Base-by-base conservation (phyloP, 495 filamentous ascomycete species). In the Staphylotrichum tortipilum region DNA sequence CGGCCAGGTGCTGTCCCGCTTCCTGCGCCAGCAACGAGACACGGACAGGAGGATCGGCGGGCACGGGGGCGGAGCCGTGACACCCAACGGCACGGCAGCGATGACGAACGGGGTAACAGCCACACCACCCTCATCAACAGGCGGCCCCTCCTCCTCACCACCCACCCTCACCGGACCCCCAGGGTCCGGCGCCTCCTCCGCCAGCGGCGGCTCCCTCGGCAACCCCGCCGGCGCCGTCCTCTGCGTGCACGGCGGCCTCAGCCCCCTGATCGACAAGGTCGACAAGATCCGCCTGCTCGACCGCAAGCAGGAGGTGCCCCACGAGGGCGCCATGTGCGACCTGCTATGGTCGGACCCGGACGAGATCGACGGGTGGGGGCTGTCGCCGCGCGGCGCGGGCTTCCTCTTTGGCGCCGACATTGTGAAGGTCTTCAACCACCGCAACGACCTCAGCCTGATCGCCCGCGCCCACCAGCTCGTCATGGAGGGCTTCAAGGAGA, bases 401-500 rank as follows among this genome's bases (percentile, higher is more conserved):
- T 98, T 96, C 73, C 77, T 98, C 22, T 98, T 98, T 55, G 92
- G 92, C 49, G 85, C 85, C 14, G 89, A 98, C 65, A 96, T 97
- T 50, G 92, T 97, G 50, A 95, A 91, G 61, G 77, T 80, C 48
- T 98, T 98, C 72, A 98, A 97, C 64, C 83, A 95, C 65, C 75
- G 78, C 15, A 98, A 98, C 64, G 88, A 94, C 62, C 76, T 98
- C 8, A 86, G 82, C 4, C 74, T 98, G 34, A 90, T 98, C 41
- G 92, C 92, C 41, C 81, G 92, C 47, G 92, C 92, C 15, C 92
- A 98, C 63, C 92, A 98, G 68, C 80, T 98, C 21, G 92, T 98
- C 29, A 98, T 97, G 92, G 92, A 98, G 65, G 92, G 92, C 8
- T 97, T 95, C 68, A 97, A 97, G 67, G 92, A 96, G 71, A 96